Evolutionary conservation across 1,284 basidiomycete species (phyloP).

Genomic region (Apiotrichum laibachii): DNA sequence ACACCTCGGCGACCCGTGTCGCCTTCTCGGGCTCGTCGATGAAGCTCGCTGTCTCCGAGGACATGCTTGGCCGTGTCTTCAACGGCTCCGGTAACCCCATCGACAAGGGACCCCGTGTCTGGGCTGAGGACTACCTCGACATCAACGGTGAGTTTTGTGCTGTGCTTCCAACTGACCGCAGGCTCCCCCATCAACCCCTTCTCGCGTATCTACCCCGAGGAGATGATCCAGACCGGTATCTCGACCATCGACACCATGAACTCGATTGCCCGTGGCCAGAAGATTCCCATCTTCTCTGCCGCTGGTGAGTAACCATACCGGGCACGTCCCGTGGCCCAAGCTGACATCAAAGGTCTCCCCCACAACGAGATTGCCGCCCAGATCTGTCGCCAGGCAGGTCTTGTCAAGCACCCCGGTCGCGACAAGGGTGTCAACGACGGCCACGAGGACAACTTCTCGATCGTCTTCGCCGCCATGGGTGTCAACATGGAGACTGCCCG

Average conservation of each 20-base stretch:
- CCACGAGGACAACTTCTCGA: constrained; percentile 99
- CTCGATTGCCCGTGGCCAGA: constrained; percentile 99
- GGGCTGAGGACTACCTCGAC: constrained; percentile 98
- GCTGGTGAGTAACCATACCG: constrained; percentile 54
- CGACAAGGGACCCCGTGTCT: constrained; percentile 97
- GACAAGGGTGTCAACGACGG: constrained; percentile 97
- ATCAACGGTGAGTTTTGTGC: constrained; percentile 75
- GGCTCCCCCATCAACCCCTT: constrained; percentile 99
- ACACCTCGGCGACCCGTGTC: constrained; percentile 89
- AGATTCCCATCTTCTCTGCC: constrained; percentile 99
- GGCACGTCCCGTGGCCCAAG: not conserved
- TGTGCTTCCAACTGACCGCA: constrained; percentile 42
- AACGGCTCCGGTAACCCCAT: constrained; percentile 98
- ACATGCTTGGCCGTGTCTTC: constrained; percentile 99
- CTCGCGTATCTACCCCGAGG: constrained; percentile 98
- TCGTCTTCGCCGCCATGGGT: constrained; percentile 99
- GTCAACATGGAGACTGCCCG: constrained; percentile 99
- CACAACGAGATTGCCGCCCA: constrained; percentile 99
- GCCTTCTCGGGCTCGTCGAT: constrained; percentile 98
- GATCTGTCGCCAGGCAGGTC: constrained; percentile 98
- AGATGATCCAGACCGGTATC: constrained; percentile 99
- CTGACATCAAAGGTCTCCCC: constrained; percentile 67
- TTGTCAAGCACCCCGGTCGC: constrained; percentile 77
- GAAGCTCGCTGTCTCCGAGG: constrained; percentile 99
- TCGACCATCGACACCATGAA: constrained; percentile 99